These are phyloP conservation scores for Blastobotrys buckinghamii DNA, from an alignment of 1,139 yeast genomes.

Conservation along the genomic window DNA sequence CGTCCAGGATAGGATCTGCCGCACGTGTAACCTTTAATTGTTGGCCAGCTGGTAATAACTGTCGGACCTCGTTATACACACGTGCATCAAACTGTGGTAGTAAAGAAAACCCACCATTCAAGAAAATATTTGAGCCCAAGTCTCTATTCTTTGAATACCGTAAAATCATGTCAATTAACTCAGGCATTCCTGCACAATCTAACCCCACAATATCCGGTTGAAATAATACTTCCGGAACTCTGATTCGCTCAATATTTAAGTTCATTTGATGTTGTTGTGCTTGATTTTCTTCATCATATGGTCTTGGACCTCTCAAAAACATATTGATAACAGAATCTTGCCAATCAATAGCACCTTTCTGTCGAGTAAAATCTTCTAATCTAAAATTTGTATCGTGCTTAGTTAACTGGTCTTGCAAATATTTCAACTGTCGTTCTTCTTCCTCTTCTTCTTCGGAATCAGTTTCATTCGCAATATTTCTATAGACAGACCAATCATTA, in stretches of 20 bases:
- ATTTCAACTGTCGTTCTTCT: conserved; percentile 57
- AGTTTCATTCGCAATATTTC: conserved; percentile 70
- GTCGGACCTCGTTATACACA: conserved; percentile 56
- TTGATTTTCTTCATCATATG: conserved; percentile 54
- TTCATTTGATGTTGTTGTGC: conserved; percentile 85
- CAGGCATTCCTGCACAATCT: conserved; percentile 89
- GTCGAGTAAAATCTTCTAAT: conserved; percentile 70
- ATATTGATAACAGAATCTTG: conserved; percentile 70
- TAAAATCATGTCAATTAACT: conserved; percentile 64
- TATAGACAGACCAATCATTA: conserved; percentile 90
- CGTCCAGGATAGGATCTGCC: conserved; percentile 61
- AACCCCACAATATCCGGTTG: conserved; percentile 95
- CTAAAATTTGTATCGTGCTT: conserved; percentile 81
- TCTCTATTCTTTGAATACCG: conserved; percentile 2
- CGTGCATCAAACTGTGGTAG: conserved; percentile 65
- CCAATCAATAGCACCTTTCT: conserved; percentile 76
- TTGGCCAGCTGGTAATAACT: conserved; percentile 65
- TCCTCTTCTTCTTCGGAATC: conserved; percentile 73
- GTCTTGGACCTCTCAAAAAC: conserved; percentile 84
- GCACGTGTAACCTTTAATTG: conserved; percentile 61
- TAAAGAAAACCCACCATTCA: conserved; percentile 81
- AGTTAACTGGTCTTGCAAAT: conserved; percentile 67
- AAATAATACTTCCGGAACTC: conserved; percentile 87
- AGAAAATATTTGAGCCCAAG: conserved; percentile 46
- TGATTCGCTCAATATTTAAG: conserved; percentile 80